Percentiles rank a stretch among this genome's conserved stretches.
These are phyloP conservation scores for Fusarium foetens DNA, from an alignment of 2,329 filamentous ascomycete species.

Conservation along the genomic window DNA sequence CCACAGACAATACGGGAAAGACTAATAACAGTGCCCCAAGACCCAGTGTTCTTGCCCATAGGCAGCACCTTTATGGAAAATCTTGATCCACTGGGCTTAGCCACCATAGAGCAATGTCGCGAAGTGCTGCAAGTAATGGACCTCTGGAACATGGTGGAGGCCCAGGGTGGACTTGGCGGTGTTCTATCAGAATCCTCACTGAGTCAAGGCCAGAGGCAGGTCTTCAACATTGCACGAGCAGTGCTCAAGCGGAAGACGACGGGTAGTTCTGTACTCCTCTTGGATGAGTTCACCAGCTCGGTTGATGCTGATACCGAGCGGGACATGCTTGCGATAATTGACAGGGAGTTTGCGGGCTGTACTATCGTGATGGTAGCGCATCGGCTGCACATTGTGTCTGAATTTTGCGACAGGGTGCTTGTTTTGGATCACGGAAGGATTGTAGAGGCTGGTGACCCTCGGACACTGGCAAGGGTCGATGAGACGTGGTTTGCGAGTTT, in stretches of 20 bases:
- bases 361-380: neutral
- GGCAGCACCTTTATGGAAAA: neutral
- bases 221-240: neutral
- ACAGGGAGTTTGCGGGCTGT: neutral
- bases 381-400: neutral
- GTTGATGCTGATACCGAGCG: neutral
- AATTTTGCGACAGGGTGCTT: neutral
- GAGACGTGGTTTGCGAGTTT: neutral
- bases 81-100: neutral
- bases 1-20: neutral
- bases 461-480: neutral
- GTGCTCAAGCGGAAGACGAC: neutral
- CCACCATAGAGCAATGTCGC: neutral
- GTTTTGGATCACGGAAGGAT: neutral
- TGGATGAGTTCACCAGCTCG: neutral
- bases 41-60: neutral
- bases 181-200: neutral
- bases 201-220: neutral
- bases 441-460: neutral
- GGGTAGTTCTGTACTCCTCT: neutral
- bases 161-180: neutral
- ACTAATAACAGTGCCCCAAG: neutral
- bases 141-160: neutral
- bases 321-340: neutral
- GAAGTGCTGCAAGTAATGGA: neutral